These are phyloP conservation scores for Picea sitchensis DNA, from an alignment of 75 land plant species.

Conservation along the genomic window DNA sequence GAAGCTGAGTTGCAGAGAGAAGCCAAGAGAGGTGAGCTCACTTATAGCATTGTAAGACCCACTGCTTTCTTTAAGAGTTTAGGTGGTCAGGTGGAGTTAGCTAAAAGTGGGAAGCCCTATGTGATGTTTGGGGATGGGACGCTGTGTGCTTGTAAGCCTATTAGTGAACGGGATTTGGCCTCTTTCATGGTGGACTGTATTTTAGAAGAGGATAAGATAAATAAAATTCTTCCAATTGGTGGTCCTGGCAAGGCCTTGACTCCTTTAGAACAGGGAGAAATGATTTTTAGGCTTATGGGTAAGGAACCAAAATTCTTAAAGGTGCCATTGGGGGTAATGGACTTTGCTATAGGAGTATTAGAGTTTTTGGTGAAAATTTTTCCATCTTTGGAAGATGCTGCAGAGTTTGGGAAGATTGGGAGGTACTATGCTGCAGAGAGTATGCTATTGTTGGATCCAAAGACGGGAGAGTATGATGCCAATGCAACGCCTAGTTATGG, in stretches of 20 bases:
- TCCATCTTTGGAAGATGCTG: conserved; percentile 85
- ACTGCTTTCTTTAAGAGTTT: conserved; percentile 99
- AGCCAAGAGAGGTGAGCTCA: conserved; percentile 41
- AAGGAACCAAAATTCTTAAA: conserved; percentile 86
- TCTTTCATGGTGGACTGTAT: conserved; percentile 94
- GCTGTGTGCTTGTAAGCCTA: conserved; percentile 96
- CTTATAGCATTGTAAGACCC: conserved; percentile 93
- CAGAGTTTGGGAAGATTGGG: conserved; percentile 96
- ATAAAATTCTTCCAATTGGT: conserved; percentile 81
- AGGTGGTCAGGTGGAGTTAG: conserved; percentile 91
- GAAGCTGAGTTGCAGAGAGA: conserved; percentile 70
- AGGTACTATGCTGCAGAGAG: conserved; percentile 99
- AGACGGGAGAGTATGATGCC: conserved; percentile 81
- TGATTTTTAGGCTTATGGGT: conserved; percentile 73
- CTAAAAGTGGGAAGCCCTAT: conserved; percentile 91
- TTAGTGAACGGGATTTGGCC: conserved; percentile 90
- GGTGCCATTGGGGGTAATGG: conserved; percentile 92
- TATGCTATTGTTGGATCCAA: conserved; percentile 82
- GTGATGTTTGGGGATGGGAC: conserved; percentile 98
- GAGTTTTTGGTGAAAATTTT: conserved; percentile 77
- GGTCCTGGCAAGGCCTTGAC: conserved; percentile 96
- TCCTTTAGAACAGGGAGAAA: conserved; percentile 91
- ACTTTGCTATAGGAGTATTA: conserved; percentile 79
- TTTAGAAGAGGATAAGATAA: conserved; percentile 53
- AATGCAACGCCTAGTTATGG: conserved; percentile 98